phyloP scores from a whole-genome alignment of 1,284 basidiomycete genomes.

The Microstroma glucosiphilum region DNA sequence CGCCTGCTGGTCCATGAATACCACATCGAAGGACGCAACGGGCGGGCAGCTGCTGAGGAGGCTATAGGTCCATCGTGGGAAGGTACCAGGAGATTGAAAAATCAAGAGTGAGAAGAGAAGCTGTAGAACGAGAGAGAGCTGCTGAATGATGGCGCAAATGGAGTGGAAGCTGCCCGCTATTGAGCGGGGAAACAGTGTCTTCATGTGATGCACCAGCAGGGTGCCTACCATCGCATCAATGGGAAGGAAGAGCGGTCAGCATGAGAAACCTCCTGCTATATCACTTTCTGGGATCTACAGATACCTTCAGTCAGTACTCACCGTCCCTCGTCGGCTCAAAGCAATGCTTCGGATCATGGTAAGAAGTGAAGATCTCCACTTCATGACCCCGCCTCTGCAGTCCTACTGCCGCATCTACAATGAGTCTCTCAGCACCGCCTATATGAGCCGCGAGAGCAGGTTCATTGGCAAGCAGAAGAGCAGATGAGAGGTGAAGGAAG shows the following conservation, averaged over 20 bases:
- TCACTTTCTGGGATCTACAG: constrained; percentile 8
- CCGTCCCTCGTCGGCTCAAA: constrained; percentile 45
- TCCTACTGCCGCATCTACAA: constrained; percentile 90
- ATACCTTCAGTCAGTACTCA: constrained; percentile 50
- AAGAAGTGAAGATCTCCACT: constrained; percentile 88
- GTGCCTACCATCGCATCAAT: constrained; percentile 60
- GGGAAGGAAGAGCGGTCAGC: background rate
- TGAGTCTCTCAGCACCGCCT: constrained; percentile 90
- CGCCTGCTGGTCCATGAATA: constrained; percentile 89
- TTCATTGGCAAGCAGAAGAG: background rate
- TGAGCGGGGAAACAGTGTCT: constrained; percentile 70
- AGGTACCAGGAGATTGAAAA: constrained; percentile 48
- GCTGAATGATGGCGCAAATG: constrained; percentile 78
- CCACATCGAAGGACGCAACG: constrained; percentile 62
- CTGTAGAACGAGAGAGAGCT: constrained; percentile 64
- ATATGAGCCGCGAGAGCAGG: background rate
- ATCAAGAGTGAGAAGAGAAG: constrained; percentile 31
- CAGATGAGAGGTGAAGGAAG: constrained; percentile 4
- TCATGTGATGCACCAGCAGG: constrained; percentile 71
- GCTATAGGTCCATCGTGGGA: constrained; percentile 34
- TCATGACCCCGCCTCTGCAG: constrained; percentile 76
- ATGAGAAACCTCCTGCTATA: background rate
- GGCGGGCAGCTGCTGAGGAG: constrained; percentile 47
- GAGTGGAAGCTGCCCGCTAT: constrained; percentile 74
- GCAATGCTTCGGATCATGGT: constrained; percentile 66